Evolutionary conservation across 1,284 basidiomycete genomes (phyloP).

Genomic region (Phellopilus nigrolimitatus): DNA sequence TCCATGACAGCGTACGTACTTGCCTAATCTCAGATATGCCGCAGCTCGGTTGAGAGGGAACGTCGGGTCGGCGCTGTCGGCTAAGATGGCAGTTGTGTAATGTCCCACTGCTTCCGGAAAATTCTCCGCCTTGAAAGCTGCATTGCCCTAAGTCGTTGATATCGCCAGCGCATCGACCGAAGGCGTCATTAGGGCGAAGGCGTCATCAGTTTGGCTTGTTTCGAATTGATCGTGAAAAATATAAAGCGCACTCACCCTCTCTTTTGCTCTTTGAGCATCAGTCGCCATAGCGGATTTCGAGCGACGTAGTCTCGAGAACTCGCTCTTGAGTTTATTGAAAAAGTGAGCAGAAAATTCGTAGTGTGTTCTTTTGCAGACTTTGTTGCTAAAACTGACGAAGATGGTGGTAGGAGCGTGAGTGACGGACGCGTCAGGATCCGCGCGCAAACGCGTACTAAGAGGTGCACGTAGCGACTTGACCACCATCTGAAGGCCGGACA

Average conservation of each 20-base stretch:
- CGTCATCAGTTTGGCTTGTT: too few species aligned
- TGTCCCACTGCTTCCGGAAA: slow-evolving; percentile 55
- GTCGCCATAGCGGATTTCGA: background rate
- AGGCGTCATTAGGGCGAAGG: too few species aligned
- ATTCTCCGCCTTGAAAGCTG: slow-evolving; percentile 50
- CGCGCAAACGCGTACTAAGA: too few species aligned
- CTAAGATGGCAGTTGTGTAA: slow-evolving; percentile 68
- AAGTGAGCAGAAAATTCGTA: too few species aligned
- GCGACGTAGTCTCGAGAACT: background rate
- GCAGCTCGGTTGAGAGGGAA: slow-evolving; percentile 76
- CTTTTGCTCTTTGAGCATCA: slow-evolving; percentile 19
- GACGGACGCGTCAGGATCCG: too few species aligned
- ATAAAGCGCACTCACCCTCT: slow-evolving; percentile 6
- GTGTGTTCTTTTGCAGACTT: too few species aligned
- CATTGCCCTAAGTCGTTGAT: slow-evolving; percentile 64
- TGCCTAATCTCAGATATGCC: slow-evolving; percentile 80
- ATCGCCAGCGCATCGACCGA: too few species aligned
- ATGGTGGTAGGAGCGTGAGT: too few species aligned
- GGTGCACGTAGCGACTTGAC: too few species aligned
- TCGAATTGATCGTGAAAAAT: background rate
- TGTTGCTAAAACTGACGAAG: too few species aligned
- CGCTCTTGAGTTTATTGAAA: too few species aligned
- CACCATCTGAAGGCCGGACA: too few species aligned
- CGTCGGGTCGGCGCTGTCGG: slow-evolving; percentile 58
- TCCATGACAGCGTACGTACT: slow-evolving; percentile 46